Base-by-base conservation (phyloP, 495 filamentous ascomycete species). In the Daldinia concentrica region DNA sequence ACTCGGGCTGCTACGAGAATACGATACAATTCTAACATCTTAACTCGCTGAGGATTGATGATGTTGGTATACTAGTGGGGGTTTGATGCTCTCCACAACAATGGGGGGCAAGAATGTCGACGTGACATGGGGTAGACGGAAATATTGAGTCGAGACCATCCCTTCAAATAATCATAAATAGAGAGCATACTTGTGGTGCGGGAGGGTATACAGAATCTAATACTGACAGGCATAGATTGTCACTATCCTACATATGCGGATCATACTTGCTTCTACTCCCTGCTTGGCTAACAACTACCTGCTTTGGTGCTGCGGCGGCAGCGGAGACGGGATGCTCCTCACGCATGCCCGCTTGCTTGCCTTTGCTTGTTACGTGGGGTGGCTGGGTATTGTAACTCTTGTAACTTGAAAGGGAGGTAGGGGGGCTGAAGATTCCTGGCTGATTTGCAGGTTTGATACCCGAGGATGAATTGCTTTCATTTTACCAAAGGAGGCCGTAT, bases 191-290 rank as follows among this genome's bases (percentile, higher is more conserved):
- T 48, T 37, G 30, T 64, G 45, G 69, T 60, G 62, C 48, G 37
- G 54, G 48, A 64, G 48, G 48, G 64, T 64, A 68, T 58, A 70
- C 55, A 58, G 17, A 45, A 32, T 32, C 17, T 32, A 19, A 57
- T 57, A 57, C 30, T 62, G 66, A 64, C 62, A 69, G 71, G 66
- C 71, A 64, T 71, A 69, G 67, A 76, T 75, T 71, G 70, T 64
- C 67, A 72, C 69, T 66, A 29, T 43, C 58, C 63, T 73, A 78
- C 73, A 77, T 78, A 77, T 78, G 76, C 75, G 73, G 70, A 78
- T 77, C 76, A 78, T 77, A 77, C 76, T 72, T 79, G 77, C 75
- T 76, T 77, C 73, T 77, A 71, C 75, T 79, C 72, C 68, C 64
- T 73, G 72, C 68, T 75, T 73, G 65, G 66, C 55, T 66, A 63